Evolutionary conservation across 1,139 yeast genomes (phyloP).

Genomic region (Candida tropicalis): DNA sequence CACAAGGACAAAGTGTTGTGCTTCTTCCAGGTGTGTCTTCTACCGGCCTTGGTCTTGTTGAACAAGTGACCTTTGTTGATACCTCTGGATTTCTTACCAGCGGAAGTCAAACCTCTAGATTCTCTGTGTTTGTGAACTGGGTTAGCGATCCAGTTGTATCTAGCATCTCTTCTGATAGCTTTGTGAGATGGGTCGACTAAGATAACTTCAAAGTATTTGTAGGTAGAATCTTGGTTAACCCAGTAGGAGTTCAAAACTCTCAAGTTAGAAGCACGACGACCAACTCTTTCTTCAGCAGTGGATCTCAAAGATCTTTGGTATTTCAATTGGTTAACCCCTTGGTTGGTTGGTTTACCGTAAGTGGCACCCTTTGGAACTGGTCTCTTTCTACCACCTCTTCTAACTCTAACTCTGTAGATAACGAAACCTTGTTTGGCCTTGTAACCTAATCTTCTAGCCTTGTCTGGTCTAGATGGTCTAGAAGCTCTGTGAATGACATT

Average conservation of each 20-base stretch:
- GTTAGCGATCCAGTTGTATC: conserved; percentile 99
- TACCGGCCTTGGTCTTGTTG: conserved; percentile 98
- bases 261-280: conserved; percentile 98
- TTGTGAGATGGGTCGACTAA: conserved; percentile 97
- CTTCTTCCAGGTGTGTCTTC: conserved; percentile 99
- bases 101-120: conserved; percentile 97
- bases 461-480: conserved; percentile 99
- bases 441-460: conserved; percentile 99
- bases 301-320: conserved; percentile 98
- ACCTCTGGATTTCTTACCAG: conserved; percentile 99
- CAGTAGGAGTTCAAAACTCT: conserved; percentile 99
- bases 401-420: conserved; percentile 97
- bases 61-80: conserved; percentile 99
- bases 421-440: conserved; percentile 99
- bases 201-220: conserved; percentile 98
- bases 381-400: conserved; percentile 99
- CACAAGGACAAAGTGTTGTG: conserved; percentile 98
- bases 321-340: conserved; percentile 99
- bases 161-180: conserved; percentile 98
- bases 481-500: conserved; percentile 98
- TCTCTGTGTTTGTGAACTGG: conserved; percentile 99
- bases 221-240: conserved; percentile 99
- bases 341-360: conserved; percentile 99
- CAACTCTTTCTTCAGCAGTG: conserved; percentile 99
- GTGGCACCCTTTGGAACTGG: conserved; percentile 99